Percentiles rank a stretch among this genome's conserved stretches.
These are phyloP conservation scores for Tolypocladium endophyticum DNA, from an alignment of 2,329 filamentous ascomycete genomes.

Conservation along the genomic window DNA sequence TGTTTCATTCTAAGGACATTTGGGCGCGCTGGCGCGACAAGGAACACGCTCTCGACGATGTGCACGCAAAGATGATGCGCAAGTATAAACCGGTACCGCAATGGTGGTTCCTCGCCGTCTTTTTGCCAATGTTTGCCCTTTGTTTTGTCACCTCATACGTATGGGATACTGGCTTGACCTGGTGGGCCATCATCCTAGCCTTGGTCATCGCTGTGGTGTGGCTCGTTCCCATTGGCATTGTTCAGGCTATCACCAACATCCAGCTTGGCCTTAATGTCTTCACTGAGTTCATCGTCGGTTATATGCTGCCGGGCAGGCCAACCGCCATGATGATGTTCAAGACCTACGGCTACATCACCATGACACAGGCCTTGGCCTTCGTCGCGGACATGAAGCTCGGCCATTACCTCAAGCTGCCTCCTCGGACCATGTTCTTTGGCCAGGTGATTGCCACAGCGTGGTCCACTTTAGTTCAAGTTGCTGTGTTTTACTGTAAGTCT, in stretches of 20 bases:
- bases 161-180: constrained; percentile 15
- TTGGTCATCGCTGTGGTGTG: constrained; percentile 13
- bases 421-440: constrained; percentile 13
- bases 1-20: constrained; percentile 31
- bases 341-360: constrained; percentile 12
- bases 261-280: constrained; percentile 28
- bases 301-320: constrained; percentile 13
- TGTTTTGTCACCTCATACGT: constrained; percentile 16
- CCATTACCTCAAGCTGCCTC: constrained; percentile 39
- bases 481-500: constrained; percentile 4
- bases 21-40: constrained; percentile 33
- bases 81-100: constrained; percentile 24
- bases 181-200: constrained; percentile 18
- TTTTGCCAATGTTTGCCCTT: constrained; percentile 19
- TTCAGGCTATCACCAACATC: constrained; percentile 25
- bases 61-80: constrained; percentile 24
- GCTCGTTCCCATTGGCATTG: constrained; percentile 13
- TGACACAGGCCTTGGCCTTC: constrained; percentile 33
- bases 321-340: constrained; percentile 16
- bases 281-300: constrained; percentile 22
- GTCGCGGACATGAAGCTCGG: constrained; percentile 37
- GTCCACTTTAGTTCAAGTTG: constrained; percentile 12
- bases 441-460: constrained; percentile 1
- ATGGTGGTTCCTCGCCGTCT: constrained; percentile 27
- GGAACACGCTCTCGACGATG: constrained; percentile 27